phyloP scores from a whole-genome alignment of 306 rosid genomes.

The Vigna angularis region DNA sequence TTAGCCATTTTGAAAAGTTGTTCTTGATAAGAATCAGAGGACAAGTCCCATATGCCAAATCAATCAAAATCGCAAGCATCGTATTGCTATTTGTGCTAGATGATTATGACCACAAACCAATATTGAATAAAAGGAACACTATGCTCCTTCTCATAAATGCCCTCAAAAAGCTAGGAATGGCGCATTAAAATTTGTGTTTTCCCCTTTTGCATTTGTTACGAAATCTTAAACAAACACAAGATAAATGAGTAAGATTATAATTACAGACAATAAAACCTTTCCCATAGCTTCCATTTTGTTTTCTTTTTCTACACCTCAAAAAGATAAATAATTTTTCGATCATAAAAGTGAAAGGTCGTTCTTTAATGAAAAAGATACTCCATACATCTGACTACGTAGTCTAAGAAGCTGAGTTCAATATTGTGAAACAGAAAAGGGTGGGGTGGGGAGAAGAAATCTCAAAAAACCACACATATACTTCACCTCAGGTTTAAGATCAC shows the following conservation, averaged over 20 bases:
- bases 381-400: slow-evolving; percentile 15
- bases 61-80: slow-evolving; percentile 20
- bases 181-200: neutral
- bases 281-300: slow-evolving; percentile 3
- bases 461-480: slow-evolving; percentile 1
- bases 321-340: neutral
- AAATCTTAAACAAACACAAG: neutral
- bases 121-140: neutral
- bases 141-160: neutral
- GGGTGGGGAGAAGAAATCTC: neutral
- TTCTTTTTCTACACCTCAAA: neutral
- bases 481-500: slow-evolving; percentile 69
- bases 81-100: neutral
- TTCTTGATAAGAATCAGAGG: slow-evolving; percentile 37
- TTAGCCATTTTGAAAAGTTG: slow-evolving; percentile 44
- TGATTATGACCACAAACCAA: slow-evolving; percentile 6
- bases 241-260: slow-evolving; percentile 10
- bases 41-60: slow-evolving; percentile 5
- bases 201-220: neutral
- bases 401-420: slow-evolving; percentile 1
- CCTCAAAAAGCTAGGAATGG: slow-evolving; percentile 7
- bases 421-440: neutral
- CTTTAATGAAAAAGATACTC: slow-evolving; percentile 9
- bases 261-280: neutral
- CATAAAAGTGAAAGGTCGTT: slow-evolving; percentile 20